Conservation (phyloP, 2,329 filamentous ascomycete species). For the Alternaria sp. region DNA sequence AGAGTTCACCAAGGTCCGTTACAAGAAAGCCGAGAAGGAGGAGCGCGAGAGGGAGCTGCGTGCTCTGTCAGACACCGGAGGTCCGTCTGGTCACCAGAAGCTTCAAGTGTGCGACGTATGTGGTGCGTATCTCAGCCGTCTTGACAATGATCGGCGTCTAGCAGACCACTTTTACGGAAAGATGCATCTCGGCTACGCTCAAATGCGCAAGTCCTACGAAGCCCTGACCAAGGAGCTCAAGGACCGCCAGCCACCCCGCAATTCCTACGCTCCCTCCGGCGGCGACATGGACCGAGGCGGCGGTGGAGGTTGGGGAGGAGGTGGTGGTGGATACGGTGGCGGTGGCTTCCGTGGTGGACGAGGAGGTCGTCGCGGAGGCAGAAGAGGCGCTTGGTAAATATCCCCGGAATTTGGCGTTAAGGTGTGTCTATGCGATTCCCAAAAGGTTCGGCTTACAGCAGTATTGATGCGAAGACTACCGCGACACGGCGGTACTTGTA, state of each 20-base stretch:
- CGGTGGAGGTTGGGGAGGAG: constrained; percentile 31
- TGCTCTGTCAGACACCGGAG: constrained; percentile 86
- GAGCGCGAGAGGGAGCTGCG: constrained; percentile 89
- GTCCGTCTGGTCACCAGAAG: constrained; percentile 95
- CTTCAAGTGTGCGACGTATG: constrained; percentile 98
- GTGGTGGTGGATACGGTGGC: constrained; percentile 27
- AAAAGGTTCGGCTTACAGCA: constrained; percentile 43
- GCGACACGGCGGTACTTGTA: constrained; percentile 29
- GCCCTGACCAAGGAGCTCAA: constrained; percentile 86
- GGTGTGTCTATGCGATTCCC: constrained; percentile 46
- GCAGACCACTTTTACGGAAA: constrained; percentile 99
- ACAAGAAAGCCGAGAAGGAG: constrained; percentile 79
- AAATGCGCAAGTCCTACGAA: constrained; percentile 95
- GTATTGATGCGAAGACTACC: constrained; percentile 29
- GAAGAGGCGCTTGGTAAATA: constrained; percentile 40
- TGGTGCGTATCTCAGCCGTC: constrained; percentile 86
- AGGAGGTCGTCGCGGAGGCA: constrained; percentile 27
- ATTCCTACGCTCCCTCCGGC: constrained; percentile 27
- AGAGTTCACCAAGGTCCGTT: constrained; percentile 85
- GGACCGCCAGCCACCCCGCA: constrained; percentile 67
- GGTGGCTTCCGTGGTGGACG: constrained; percentile 33
- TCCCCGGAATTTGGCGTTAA: constrained; percentile 38
- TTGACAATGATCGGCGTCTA: constrained; percentile 92
- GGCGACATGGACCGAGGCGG: constrained; percentile 38
- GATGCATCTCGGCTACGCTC: constrained; percentile 97